Evolutionary conservation across 83 land plant species (phyloP).

Genomic region (Thuja plicata): DNA sequence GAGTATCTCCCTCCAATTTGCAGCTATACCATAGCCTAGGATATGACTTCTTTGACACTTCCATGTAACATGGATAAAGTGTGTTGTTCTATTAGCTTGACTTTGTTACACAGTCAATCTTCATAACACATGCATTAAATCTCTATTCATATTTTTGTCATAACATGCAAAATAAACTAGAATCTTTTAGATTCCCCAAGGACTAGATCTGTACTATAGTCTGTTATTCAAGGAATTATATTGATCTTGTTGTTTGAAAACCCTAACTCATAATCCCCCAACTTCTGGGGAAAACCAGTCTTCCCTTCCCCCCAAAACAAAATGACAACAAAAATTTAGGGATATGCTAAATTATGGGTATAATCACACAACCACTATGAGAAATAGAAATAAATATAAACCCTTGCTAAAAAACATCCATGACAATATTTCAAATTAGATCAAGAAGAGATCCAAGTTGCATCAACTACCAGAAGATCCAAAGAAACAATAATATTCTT

Average conservation of each 20-base stretch:
- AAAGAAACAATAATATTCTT: not conserved
- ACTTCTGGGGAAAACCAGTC: not conserved
- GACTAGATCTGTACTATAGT: not conserved
- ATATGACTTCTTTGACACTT: not conserved
- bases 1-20: not conserved
- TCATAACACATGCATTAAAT: not conserved
- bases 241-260: not conserved
- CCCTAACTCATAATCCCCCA: too few species aligned
- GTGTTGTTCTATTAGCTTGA: too few species aligned
- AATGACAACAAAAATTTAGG: too few species aligned
- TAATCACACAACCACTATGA: not conserved
- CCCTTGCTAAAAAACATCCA: not conserved
- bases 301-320: not conserved
- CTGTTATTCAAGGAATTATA: not conserved
- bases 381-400: not conserved
- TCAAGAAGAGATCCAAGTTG: not conserved
- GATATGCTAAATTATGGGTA: too few species aligned
- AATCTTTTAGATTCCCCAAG: not conserved
- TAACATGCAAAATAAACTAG: not conserved
- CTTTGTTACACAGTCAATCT: not conserved
- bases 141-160: not conserved
- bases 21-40: not conserved
- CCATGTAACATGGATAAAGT: not conserved
- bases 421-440: not conserved
- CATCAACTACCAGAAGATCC: not conserved